Evolutionary conservation across 106 monocot genomes (phyloP).

Genomic region (Ottelia alismoides): DNA sequence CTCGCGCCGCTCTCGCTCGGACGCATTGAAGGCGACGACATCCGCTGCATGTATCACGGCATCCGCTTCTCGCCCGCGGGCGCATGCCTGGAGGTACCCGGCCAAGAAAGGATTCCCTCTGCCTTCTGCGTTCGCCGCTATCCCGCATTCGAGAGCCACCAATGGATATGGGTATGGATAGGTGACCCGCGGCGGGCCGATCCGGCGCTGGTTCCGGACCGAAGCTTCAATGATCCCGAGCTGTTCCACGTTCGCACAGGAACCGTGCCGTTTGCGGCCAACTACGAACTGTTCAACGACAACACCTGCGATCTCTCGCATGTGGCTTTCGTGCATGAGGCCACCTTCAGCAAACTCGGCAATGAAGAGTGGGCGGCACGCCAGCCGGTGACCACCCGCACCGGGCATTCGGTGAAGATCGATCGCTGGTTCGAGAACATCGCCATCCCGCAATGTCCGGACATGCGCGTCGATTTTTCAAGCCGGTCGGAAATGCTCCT

Average conservation of each 20-base stretch:
- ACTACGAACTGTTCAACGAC: background rate
- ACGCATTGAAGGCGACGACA: background rate
- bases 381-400: too few relatives aligned
- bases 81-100: background rate
- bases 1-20: background rate
- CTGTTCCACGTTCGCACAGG: background rate
- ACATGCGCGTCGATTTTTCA: too few relatives aligned
- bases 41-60: background rate
- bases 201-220: background rate
- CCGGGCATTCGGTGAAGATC: too few relatives aligned
- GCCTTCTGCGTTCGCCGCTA: background rate
- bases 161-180: background rate
- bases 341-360: background rate
- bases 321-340: background rate
- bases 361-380: too few relatives aligned
- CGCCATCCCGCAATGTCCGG: too few relatives aligned
- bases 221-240: too few relatives aligned
- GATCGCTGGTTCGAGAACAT: too few relatives aligned
- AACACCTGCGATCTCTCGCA: background rate
- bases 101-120: too few relatives aligned
- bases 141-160: background rate
- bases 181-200: background rate
- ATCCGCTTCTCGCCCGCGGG: background rate
- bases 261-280: background rate
- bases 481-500: too few relatives aligned